phyloP scores from a whole-genome alignment of 1,139 yeast genomes.

The Lodderomyces parapsilosis region DNA sequence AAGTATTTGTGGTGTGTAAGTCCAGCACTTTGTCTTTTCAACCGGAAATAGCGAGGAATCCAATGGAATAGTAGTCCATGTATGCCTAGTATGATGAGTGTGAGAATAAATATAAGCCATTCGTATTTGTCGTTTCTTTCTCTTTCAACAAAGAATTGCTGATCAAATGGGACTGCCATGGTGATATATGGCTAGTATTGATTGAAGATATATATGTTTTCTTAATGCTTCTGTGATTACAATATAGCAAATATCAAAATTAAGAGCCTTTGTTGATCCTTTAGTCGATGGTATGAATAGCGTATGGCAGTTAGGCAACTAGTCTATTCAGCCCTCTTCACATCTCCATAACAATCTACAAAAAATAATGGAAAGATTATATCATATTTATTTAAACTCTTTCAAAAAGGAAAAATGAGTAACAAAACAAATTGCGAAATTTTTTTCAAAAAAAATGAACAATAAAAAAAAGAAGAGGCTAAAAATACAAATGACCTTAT shows the following conservation, averaged over 20 bases:
- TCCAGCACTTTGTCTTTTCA: slow-evolving; percentile 5
- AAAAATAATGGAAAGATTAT: background rate
- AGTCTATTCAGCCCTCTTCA: no score
- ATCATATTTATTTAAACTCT: background rate
- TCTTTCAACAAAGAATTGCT: slow-evolving; percentile 34
- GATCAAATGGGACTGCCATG: slow-evolving; percentile 18
- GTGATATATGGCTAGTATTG: no score
- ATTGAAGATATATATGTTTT: no score
- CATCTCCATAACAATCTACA: no score
- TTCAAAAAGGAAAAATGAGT: background rate
- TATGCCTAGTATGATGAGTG: slow-evolving; percentile 24
- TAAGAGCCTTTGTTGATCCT: no score
- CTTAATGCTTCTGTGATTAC: no score
- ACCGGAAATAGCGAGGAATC: slow-evolving; percentile 31
- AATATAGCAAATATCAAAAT: no score
- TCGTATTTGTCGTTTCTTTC: slow-evolving; percentile 33
- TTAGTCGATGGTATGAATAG: no score
- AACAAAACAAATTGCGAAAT: background rate
- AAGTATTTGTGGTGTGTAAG: slow-evolving; percentile 18
- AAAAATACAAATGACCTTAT: no score
- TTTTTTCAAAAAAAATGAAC: no score
- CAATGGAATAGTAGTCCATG: slow-evolving; percentile 46
- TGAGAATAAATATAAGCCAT: slow-evolving; percentile 33
- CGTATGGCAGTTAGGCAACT: no score
- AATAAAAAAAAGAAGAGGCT: no score